Percentiles rank a stretch among this genome's conserved stretches.
Evolutionary conservation across 2,329 filamentous ascomycete species (phyloP).

Genomic region (Hysterium pulicare): DNA sequence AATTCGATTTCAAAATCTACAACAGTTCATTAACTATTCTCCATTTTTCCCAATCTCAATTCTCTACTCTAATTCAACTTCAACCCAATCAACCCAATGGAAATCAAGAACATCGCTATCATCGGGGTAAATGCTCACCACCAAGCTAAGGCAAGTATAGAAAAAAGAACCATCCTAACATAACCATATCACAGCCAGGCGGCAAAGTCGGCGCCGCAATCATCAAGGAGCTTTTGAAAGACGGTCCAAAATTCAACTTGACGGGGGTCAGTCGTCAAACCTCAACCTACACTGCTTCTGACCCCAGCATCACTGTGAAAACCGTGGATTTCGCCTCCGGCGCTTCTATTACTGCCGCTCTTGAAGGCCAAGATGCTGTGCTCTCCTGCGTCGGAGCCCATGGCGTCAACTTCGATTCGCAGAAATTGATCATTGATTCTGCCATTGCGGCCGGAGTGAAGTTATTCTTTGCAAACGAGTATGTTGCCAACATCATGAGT

Average conservation of each 20-base stretch:
- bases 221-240: conserved; percentile 24
- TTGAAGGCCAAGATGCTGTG: conserved; percentile 56
- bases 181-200: conserved; percentile 17
- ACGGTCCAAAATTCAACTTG: conserved; percentile 18
- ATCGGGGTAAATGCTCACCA: conserved; percentile 23
- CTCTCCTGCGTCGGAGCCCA: conserved; percentile 47
- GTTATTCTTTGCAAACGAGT: conserved; percentile 35
- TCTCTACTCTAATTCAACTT: no score
- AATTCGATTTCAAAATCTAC: no score
- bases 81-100: conserved; percentile 21
- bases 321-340: conserved; percentile 24
- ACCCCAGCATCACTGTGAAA: conserved; percentile 16
- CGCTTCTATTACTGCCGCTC: conserved; percentile 33
- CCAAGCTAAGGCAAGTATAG: conserved; percentile 3
- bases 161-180: not conserved
- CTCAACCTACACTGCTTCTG: conserved; percentile 17
- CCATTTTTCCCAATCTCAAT: no score
- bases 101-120: conserved; percentile 34
- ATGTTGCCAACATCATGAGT: conserved; percentile 23
- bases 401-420: conserved; percentile 41
- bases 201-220: conserved; percentile 32
- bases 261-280: conserved; percentile 27
- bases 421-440: conserved; percentile 40
- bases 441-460: conserved; percentile 31
- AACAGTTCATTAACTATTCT: no score